phyloP scores from a whole-genome alignment of 345 rosid species.

The Sisymbrium irio region DNA sequence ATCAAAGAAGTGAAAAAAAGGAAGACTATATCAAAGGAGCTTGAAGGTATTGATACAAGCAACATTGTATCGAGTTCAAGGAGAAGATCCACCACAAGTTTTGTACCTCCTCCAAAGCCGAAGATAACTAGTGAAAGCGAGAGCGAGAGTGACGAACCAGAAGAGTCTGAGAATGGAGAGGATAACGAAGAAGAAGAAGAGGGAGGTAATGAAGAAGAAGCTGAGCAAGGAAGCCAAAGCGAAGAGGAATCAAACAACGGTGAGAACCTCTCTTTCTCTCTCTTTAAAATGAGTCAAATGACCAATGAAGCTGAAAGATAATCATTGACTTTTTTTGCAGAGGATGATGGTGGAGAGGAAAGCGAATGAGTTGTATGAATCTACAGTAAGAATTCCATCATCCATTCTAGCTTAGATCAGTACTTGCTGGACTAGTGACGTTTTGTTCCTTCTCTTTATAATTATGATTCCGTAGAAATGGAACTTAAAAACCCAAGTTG shows the following conservation, averaged over 20 bases:
- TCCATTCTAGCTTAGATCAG: slow-evolving; percentile 1
- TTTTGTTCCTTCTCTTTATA: not conserved
- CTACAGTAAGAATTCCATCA: not conserved
- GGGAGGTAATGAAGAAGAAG: slow-evolving; percentile 15
- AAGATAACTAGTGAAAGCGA: slow-evolving; percentile 46
- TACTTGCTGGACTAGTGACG: slow-evolving; percentile 12
- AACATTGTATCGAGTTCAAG: slow-evolving; percentile 82
- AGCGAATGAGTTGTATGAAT: slow-evolving; percentile 11
- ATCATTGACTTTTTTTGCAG: slow-evolving; percentile 24
- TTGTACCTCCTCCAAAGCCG: slow-evolving; percentile 67
- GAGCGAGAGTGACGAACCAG: slow-evolving; percentile 42
- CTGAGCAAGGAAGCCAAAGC: slow-evolving; percentile 14
- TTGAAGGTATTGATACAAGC: slow-evolving; percentile 84
- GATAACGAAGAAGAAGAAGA: slow-evolving; percentile 13
- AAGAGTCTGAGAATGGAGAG: slow-evolving; percentile 21
- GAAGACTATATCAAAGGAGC: slow-evolving; percentile 75
- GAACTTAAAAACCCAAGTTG: not conserved
- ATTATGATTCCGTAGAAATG: slow-evolving; percentile 4
- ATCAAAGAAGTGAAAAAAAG: slow-evolving; percentile 77
- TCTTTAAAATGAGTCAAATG: not conserved
- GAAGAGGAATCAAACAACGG: slow-evolving; percentile 26
- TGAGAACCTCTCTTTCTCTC: slow-evolving; percentile 10
- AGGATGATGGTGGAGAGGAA: slow-evolving; percentile 27
- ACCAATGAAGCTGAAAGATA: not conserved
- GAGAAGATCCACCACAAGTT: slow-evolving; percentile 66